These are phyloP conservation scores for Sutorius australiensis DNA, from an alignment of 768 basidiomycete genomes.

Conservation along the genomic window DNA sequence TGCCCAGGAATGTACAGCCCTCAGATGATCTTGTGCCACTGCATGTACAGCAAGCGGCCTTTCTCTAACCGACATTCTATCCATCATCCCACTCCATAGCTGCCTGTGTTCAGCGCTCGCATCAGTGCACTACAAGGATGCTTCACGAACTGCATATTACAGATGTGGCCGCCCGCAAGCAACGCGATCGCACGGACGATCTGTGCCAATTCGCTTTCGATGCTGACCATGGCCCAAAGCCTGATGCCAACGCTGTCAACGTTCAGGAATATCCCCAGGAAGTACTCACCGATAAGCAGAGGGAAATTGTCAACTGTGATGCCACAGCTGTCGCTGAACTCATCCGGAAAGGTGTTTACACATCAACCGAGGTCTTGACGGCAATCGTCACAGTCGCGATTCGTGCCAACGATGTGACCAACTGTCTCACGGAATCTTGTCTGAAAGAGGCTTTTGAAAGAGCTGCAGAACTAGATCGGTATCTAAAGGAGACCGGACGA, in stretches of 20 bases:
- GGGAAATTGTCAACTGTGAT: constrained; percentile 28
- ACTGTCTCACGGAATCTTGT: constrained; percentile 58
- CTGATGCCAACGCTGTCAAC: constrained; percentile 5
- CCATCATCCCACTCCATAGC: constrained; percentile 1
- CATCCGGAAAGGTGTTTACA: constrained; percentile 21
- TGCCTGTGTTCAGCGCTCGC: background rate
- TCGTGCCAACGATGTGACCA: constrained; percentile 36
- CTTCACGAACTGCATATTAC: background rate
- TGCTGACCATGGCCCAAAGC: background rate
- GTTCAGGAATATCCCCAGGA: constrained; percentile 29
- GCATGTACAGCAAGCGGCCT: constrained; percentile 13
- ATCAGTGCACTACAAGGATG: constrained; percentile 7
- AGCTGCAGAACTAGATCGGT: constrained; percentile 48
- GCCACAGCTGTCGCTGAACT: constrained; percentile 25
- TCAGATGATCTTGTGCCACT: background rate
- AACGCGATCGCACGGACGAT: constrained; percentile 18
- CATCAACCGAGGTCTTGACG: constrained; percentile 24
- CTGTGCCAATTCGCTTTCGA: constrained; percentile 9
- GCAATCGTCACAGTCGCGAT: constrained; percentile 28
- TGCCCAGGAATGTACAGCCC: background rate
- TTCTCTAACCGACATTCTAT: background rate
- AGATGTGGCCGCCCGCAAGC: constrained; percentile 23
- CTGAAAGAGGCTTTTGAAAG: constrained; percentile 46
- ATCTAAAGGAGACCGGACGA: constrained; percentile 43
- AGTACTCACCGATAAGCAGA: constrained; percentile 25